phyloP scores from a whole-genome alignment of 1,139 yeast species.

The Hansenula sp. region DNA sequence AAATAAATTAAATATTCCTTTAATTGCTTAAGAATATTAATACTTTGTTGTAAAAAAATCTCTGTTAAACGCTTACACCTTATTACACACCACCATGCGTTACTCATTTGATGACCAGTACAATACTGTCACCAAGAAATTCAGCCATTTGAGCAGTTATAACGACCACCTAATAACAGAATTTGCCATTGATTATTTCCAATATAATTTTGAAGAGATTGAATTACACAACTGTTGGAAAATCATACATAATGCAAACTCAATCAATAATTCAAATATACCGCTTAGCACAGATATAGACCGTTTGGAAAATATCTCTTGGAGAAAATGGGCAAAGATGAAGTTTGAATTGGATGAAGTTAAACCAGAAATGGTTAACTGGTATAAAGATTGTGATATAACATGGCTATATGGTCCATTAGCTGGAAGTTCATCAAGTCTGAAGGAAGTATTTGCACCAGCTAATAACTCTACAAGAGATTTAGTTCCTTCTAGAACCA shows the following conservation, averaged over 20 bases:
- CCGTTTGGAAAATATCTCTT: slow-evolving; percentile 70
- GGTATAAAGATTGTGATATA: slow-evolving; percentile 78
- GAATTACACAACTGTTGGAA: slow-evolving; percentile 24
- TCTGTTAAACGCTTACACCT: too few species aligned
- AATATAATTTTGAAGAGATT: slow-evolving; percentile 20
- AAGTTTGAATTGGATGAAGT: slow-evolving; percentile 58
- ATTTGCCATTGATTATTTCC: slow-evolving; percentile 23
- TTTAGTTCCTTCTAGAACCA: neutral
- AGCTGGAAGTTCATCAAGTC: slow-evolving; percentile 5
- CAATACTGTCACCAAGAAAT: slow-evolving; percentile 13
- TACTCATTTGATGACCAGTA: slow-evolving; percentile 22
- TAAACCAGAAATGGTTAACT: slow-evolving; percentile 66
- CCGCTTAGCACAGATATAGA: slow-evolving; percentile 27
- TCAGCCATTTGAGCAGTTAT: slow-evolving; percentile 8
- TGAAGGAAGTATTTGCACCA: neutral
- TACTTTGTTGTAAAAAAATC: too few species aligned
- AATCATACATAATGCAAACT: slow-evolving; percentile 13
- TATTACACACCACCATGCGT: slow-evolving; percentile 4
- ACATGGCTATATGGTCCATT: slow-evolving; percentile 78
- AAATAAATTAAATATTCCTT: neutral
- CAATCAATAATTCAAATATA: slow-evolving; percentile 10
- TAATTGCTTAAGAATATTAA: neutral
- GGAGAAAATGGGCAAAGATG: slow-evolving; percentile 84
- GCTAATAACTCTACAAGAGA: too few species aligned
- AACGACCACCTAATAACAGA: slow-evolving; percentile 7